phyloP scores from a whole-genome alignment of 768 basidiomycete genomes.

The Kwoniella pini region DNA sequence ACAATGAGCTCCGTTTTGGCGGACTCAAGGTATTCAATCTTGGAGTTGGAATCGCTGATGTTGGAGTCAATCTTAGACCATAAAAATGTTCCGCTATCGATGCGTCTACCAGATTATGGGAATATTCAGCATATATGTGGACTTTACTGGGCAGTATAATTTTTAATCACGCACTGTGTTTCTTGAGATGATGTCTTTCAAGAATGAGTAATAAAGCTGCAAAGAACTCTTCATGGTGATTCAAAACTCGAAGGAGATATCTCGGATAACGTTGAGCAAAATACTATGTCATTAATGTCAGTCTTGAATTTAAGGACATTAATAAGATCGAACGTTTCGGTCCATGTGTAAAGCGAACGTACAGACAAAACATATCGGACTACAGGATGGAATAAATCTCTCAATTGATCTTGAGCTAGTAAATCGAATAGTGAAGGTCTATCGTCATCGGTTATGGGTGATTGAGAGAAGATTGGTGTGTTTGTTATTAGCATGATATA shows the following conservation, averaged over 20 bases:
- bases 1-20: constrained; percentile 59
- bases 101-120: constrained; percentile 63
- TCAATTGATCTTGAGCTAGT: constrained; percentile 87
- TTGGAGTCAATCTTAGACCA: constrained; percentile 59
- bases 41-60: constrained; percentile 21
- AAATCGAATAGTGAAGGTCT: constrained; percentile 73
- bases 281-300: constrained; percentile 62
- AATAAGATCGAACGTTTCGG: background rate
- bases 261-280: constrained; percentile 93
- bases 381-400: constrained; percentile 88
- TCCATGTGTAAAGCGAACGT: constrained; percentile 48
- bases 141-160: too few species aligned
- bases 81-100: constrained; percentile 97
- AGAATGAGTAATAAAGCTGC: constrained; percentile 83
- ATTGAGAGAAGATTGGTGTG: constrained; percentile 3
- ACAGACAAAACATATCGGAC: constrained; percentile 91
- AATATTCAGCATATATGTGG: too few species aligned
- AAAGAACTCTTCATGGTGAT: constrained; percentile 95
- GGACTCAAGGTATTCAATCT: constrained; percentile 26
- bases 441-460: background rate
- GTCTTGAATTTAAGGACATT: too few species aligned
- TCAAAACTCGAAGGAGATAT: constrained; percentile 85
- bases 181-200: constrained; percentile 84
- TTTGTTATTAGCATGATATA: background rate
- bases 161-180: constrained; percentile 77